Conservation (phyloP, 2,329 filamentous ascomycete genomes). For the Ophiocordyceps camponoti-rufipedis region DNA sequence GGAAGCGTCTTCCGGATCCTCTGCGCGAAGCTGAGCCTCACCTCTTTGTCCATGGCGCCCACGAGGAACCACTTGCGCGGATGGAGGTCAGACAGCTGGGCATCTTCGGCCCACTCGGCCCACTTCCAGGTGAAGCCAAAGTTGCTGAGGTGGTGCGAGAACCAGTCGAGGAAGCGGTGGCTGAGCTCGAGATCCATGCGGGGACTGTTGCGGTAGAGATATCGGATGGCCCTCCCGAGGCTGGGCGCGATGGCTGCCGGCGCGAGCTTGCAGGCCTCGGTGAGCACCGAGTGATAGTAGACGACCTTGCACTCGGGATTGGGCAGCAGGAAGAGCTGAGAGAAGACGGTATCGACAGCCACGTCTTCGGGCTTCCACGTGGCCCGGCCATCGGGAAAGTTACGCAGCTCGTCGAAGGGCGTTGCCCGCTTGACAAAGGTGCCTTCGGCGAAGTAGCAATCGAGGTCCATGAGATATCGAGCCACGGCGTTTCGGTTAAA, state of each 20-base stretch:
- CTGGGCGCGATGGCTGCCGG: slow-evolving; percentile 93
- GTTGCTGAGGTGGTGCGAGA: slow-evolving; percentile 92
- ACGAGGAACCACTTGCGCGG: slow-evolving; percentile 88
- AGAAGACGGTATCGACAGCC: slow-evolving; percentile 93
- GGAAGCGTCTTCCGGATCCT: slow-evolving; percentile 89
- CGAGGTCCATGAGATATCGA: slow-evolving; percentile 79
- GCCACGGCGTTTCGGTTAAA: slow-evolving; percentile 81
- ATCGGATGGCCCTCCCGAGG: slow-evolving; percentile 81
- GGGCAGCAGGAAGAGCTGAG: slow-evolving; percentile 79
- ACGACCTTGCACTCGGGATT: slow-evolving; percentile 81
- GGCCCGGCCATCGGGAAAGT: slow-evolving; percentile 42
- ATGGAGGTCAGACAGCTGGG: slow-evolving; percentile 56
- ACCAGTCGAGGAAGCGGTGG: slow-evolving; percentile 91
- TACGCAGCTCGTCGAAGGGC: slow-evolving; percentile 73
- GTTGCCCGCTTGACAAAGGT: slow-evolving; percentile 91
- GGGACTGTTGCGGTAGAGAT: slow-evolving; percentile 67
- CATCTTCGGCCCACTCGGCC: slow-evolving; percentile 88
- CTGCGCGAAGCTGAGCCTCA: slow-evolving; percentile 87
- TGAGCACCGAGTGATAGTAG: slow-evolving; percentile 90
- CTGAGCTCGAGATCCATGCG: slow-evolving; percentile 73
- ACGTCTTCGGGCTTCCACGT: slow-evolving; percentile 98
- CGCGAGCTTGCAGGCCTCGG: slow-evolving; percentile 88
- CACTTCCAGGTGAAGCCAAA: slow-evolving; percentile 99
- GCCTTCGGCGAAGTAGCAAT: slow-evolving; percentile 78
- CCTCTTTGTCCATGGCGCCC: slow-evolving; percentile 87